Conservation (phyloP, 2,329 filamentous ascomycete genomes). For the Penicillium janthinellum region DNA sequence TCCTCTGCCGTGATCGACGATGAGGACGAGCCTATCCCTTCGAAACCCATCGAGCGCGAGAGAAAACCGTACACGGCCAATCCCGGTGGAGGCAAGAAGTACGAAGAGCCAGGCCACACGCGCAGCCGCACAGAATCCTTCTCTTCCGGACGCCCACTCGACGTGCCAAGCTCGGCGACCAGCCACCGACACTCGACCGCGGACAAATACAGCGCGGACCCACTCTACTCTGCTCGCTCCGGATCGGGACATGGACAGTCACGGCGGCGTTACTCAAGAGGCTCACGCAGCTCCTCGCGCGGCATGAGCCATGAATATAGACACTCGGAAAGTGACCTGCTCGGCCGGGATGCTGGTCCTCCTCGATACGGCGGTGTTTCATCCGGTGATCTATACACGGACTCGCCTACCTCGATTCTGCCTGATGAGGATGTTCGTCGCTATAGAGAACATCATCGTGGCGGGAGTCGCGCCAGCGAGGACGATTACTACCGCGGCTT, state of each 20-base stretch:
- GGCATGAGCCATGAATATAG: constrained; percentile 35
- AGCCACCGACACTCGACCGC: constrained; percentile 55
- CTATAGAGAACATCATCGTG: constrained; percentile 30
- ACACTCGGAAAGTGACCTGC: constrained; percentile 40
- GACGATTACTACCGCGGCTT: constrained; percentile 46
- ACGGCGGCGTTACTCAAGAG: constrained; percentile 17
- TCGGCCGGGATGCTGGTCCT: constrained; percentile 25
- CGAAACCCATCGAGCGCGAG: constrained; percentile 64
- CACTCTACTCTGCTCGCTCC: constrained; percentile 24
- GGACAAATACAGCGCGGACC: constrained; percentile 48
- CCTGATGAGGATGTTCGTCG: constrained; percentile 30
- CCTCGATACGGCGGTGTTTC: constrained; percentile 24
- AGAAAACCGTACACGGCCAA: constrained; percentile 65
- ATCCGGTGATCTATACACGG: constrained; percentile 30
- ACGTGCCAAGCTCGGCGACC: constrained; percentile 57
- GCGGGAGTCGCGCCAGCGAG: constrained; percentile 34
- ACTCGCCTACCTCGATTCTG: constrained; percentile 25
- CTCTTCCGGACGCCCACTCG: constrained; percentile 56
- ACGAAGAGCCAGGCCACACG: constrained; percentile 43
- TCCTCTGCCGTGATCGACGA: constrained; percentile 42
- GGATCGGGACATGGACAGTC: constrained; percentile 19
- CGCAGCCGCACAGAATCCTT: constrained; percentile 31
- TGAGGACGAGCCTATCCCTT: constrained; percentile 44
- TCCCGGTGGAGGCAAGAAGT: constrained; percentile 61
- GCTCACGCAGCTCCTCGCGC: constrained; percentile 38